Conservation (phyloP, 306 rosid genomes). For the Comarum palustre region DNA sequence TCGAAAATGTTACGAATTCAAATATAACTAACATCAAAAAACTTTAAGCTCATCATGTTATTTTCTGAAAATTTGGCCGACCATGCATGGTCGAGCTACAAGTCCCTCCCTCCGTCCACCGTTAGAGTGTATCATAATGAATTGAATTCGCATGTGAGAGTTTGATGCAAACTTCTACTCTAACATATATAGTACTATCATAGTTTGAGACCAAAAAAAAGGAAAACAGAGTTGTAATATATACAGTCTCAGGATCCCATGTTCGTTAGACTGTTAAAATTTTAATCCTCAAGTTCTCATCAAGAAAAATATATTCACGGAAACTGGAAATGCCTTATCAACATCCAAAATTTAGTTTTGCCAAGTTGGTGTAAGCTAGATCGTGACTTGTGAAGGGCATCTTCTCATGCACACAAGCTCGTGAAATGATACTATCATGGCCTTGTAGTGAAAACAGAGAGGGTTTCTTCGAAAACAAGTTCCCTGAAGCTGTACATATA, state of each 20-base stretch:
- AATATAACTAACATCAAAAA: too few species aligned
- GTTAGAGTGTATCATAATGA: neutral
- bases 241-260: too few species aligned
- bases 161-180: neutral
- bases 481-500: neutral
- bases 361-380: conserved; percentile 8
- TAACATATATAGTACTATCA: neutral
- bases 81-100: neutral
- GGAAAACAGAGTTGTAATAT: too few species aligned
- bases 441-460: neutral
- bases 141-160: neutral
- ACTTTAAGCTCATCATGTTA: neutral
- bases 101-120: neutral
- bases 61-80: neutral
- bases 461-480: neutral
- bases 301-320: neutral
- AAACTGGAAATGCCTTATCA: neutral
- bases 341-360: neutral
- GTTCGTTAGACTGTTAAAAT: too few species aligned
- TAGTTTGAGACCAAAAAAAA: neutral
- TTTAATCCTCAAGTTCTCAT: neutral
- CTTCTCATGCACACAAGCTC: conserved; percentile 9
- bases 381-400: conserved; percentile 9
- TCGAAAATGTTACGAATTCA: too few species aligned
- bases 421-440: neutral